A percentile compares a stretch with the other conserved stretches of the same genome.
Evolutionary conservation across 129 eudicot genomes (phyloP).

Genomic region (Lactuca sativa): DNA sequence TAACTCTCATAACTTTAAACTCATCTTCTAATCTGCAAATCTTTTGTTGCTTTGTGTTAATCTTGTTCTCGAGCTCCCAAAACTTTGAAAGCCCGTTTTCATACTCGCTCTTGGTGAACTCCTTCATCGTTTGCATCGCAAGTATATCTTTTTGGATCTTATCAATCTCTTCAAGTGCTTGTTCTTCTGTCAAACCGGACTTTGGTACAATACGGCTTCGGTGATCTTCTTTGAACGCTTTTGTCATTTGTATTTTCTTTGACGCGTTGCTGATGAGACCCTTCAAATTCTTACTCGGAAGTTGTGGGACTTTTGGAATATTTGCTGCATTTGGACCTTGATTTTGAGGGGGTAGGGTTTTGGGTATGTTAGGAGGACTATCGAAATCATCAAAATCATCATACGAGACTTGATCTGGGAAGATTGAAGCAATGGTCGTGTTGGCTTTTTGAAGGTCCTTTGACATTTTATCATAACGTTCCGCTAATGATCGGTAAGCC

Average conservation of each 20-base stretch:
- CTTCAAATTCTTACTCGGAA: slow-evolving; percentile 46
- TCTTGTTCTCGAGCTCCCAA: slow-evolving; percentile 64
- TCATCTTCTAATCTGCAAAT: slow-evolving; percentile 69
- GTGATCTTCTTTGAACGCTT: slow-evolving; percentile 23
- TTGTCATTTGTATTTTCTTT: slow-evolving; percentile 37
- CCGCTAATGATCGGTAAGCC: slow-evolving; percentile 67
- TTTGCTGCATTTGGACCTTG: slow-evolving; percentile 36
- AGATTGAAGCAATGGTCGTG: slow-evolving; percentile 74
- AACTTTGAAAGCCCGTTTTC: slow-evolving; percentile 66
- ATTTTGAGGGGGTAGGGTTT: slow-evolving; percentile 14
- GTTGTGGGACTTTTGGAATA: slow-evolving; percentile 58
- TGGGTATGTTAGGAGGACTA: slow-evolving; percentile 30
- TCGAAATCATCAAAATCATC: slow-evolving; percentile 71
- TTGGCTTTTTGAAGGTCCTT: slow-evolving; percentile 82
- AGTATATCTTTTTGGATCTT: slow-evolving; percentile 75
- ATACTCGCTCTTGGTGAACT: slow-evolving; percentile 75
- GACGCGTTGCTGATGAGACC: slow-evolving; percentile 48
- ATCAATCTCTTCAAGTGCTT: slow-evolving; percentile 69
- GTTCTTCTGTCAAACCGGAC: slow-evolving; percentile 63
- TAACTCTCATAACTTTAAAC: slow-evolving; percentile 46
- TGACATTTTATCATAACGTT: slow-evolving; percentile 76
- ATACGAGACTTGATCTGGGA: slow-evolving; percentile 68
- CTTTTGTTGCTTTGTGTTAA: slow-evolving; percentile 59
- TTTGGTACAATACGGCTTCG: slow-evolving; percentile 24
- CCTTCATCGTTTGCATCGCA: slow-evolving; percentile 76